Base-by-base conservation (phyloP, 2,329 filamentous ascomycete species). In the Chaetomiaceae sp. region DNA sequence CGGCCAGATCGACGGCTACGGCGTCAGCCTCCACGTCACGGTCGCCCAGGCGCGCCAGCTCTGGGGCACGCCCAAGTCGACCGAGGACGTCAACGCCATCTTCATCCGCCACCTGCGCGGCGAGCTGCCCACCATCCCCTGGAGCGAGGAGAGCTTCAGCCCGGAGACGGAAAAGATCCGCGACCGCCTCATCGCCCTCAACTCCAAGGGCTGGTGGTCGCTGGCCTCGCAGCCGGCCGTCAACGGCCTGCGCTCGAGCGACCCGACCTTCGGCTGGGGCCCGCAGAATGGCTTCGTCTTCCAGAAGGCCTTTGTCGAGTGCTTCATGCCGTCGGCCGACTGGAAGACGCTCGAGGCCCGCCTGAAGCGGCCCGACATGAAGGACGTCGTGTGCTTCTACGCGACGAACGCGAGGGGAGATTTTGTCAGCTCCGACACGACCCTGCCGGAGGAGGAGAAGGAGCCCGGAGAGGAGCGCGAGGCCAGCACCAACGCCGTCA, bases 1-100 rank as follows among this genome's bases (percentile, higher is more conserved):
- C 65, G 92, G 92, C 62, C 90, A 96, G 68, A 96, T 96, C 53
- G 91, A 97, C 64, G 92, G 92, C n/a, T 97, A 97, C 65, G 93
- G 93, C 10, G 90, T 95, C n/a, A 93, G 86, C 50, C 75, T 99
- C 34, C 93, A 96, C 71, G 89, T 96, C 65, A 89, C 87, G 0
- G 82, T 89, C n/a, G 79, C 84, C 2, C 84, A 91, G 64, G 93
- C 93, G 12, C 80, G 92, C 58, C 78, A 81, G 58, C 76, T 96
- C 27, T 99, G 93, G 93, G 89, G 88, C 19, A 76, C 86, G 53
- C 93, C 93, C 0, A 81, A 78, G 21, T 79, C 79, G 4, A 66
- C 67, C 2, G 72, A 77, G 25, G 90, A 97, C 63, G 87, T 99
- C 61, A 90, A 82, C 60, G 72, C 76, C 10, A 74, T 96, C 40